Percentiles rank a stretch among this genome's conserved stretches.
These are phyloP conservation scores for Cercospora nicotianae DNA, from an alignment of 2,329 filamentous ascomycete species.

Conservation along the genomic window DNA sequence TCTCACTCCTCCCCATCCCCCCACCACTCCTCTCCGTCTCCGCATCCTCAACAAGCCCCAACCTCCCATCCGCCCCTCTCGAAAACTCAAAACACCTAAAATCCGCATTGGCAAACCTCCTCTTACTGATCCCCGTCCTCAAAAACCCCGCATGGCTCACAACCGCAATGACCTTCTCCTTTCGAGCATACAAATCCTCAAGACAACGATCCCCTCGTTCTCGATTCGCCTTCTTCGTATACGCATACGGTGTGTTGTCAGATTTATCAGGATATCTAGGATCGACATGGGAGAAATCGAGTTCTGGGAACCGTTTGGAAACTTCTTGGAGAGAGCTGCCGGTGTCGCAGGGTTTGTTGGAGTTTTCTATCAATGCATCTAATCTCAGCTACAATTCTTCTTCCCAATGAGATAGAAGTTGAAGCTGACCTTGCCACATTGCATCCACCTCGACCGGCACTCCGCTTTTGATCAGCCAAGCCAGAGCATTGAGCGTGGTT, in stretches of 20 bases:
- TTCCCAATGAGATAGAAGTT: conserved; percentile 42
- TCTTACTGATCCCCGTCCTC: conserved; percentile 20
- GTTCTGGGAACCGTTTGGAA: conserved; percentile 52
- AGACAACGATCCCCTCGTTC: conserved; percentile 56
- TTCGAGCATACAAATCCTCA: conserved; percentile 51
- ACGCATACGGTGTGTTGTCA: conserved; percentile 52
- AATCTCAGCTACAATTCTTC: not conserved
- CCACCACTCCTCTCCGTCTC: conserved; percentile 22
- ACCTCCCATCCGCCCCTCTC: conserved; percentile 1
- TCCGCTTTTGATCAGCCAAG: conserved; percentile 58
- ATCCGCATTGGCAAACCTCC: conserved; percentile 27
- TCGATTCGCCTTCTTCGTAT: conserved; percentile 55
- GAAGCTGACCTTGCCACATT: conserved; percentile 56
- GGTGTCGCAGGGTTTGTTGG: conserved; percentile 60
- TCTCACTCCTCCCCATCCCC: conserved; percentile 26
- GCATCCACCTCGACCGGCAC: conserved; percentile 59
- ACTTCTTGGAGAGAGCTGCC: conserved; percentile 53
- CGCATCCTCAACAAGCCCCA: conserved; percentile 21
- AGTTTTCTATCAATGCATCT: conserved; percentile 41
- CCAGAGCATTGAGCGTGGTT: conserved; percentile 59
- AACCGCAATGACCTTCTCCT: conserved; percentile 63
- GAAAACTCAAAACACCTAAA: conserved; percentile 25
- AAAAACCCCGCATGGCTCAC: conserved; percentile 43
- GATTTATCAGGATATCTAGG: conserved; percentile 64
- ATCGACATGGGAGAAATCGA: conserved; percentile 60